phyloP scores from a whole-genome alignment of 352 stramenopile genomes.

The Pythium monospermum region DNA sequence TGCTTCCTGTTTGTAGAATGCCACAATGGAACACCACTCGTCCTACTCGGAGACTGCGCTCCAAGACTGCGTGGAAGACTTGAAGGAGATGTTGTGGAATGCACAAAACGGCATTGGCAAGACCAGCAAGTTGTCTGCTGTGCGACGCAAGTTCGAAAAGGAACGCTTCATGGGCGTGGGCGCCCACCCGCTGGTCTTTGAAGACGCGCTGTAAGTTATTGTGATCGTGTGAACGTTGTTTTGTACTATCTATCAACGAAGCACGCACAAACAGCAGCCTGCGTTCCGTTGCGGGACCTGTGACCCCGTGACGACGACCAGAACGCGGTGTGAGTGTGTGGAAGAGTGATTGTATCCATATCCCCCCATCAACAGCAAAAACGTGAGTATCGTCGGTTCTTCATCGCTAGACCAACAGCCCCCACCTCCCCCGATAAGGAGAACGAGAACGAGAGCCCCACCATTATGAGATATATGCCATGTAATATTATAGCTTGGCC shows the following conservation, averaged over 20 bases:
- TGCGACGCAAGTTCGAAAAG: conserved; percentile 83
- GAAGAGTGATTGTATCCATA: conserved; percentile 21
- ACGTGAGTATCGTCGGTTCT: conserved; percentile 8
- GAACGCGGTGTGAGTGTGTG: too few relatives aligned
- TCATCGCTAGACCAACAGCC: conserved; percentile 4
- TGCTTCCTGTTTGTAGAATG: conserved; percentile 33
- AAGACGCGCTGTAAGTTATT: conserved; percentile 36
- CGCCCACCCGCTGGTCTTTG: conserved; percentile 50
- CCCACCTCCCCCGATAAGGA: neutral
- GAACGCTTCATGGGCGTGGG: conserved; percentile 73
- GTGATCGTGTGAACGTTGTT: too few relatives aligned
- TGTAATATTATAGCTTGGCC: conserved; percentile 5
- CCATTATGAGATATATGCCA: conserved; percentile 5
- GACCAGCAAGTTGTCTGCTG: conserved; percentile 73
- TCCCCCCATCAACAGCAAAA: neutral
- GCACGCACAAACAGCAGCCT: too few relatives aligned
- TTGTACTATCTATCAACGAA: too few relatives aligned
- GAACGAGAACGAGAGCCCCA: conserved; percentile 3
- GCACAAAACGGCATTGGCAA: conserved; percentile 60
- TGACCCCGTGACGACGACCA: too few relatives aligned
- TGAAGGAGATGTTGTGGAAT: conserved; percentile 83
- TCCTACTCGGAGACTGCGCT: conserved; percentile 66
- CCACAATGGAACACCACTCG: conserved; percentile 70
- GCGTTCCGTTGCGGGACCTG: too few relatives aligned
- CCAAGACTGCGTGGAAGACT: conserved; percentile 53